Base-by-base conservation (phyloP, 345 rosid species). In the thale cress (Arabidopsis thaliana) region DNA sequence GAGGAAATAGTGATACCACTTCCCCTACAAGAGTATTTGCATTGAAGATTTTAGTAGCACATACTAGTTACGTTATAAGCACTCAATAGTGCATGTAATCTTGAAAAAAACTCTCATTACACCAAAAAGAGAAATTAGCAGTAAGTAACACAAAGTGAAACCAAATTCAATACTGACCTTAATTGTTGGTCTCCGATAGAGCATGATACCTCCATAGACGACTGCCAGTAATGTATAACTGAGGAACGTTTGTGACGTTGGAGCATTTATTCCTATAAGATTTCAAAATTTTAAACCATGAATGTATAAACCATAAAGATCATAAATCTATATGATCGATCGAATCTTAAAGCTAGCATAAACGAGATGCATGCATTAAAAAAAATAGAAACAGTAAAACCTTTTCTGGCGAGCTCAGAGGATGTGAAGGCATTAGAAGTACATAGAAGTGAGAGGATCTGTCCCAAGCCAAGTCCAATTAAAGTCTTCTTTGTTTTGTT, bases 1-100 rank as follows among this genome's bases (percentile, higher is more conserved):
- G 77, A 89, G 67, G n/a, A 83, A 77, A 75, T 91, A 91, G 74
- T 84, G 84, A 80, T 88, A 94, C 98, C 92, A 94, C 78, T 88
- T 90, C 32, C 83, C 95, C 98, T 90, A 88, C 81, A 28, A 28
- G 4, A 28, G 32, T 28, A 0, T 28, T 28, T 3, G 32, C 32
- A 70, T 41, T 10, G 13, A 74, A 44, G 32, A 28, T 28, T 2
- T 49, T 56, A 49, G 28, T 37, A 51, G 67, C 2, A 1, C 1
- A 55, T 66, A 28, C 32, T 28, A 28, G 32, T 28, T 28, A 28
- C 4, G 32, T 28, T 28, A 28, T 28, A 28, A 28, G 32, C 4
- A 28, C 4, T 28, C 32, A 28, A 2, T 28, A 28, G 32, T 28
- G 20, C 20, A 16, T 16, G 32, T 28, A 28, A 28, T 28, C 32